Conservation (phyloP, 441 rosid genomes). For the Bruguiera hainesii region DNA sequence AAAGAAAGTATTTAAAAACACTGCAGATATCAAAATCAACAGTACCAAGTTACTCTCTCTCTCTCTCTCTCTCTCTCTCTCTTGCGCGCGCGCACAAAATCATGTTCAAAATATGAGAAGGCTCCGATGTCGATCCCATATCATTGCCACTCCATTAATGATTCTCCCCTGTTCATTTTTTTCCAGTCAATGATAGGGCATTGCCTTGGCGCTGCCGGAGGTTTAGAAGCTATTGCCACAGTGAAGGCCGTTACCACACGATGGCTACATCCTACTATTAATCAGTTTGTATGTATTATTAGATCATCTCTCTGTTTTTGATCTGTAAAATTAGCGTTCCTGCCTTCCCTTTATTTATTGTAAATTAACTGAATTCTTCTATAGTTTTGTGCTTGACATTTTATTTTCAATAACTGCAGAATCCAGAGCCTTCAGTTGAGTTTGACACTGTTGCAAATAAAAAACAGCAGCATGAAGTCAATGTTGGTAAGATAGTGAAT, state of each 20-base stretch:
- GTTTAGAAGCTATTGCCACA: constrained; percentile 88
- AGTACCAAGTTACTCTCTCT: constrained; percentile 71
- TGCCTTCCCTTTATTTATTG: not conserved
- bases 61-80: not conserved
- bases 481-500: constrained; percentile 65
- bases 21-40: constrained; percentile 82
- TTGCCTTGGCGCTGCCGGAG: constrained; percentile 98
- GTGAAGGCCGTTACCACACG: constrained; percentile 89
- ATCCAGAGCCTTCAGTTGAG: constrained; percentile 83
- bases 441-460: constrained; percentile 82
- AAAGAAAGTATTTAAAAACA: constrained; percentile 82
- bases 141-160: constrained; percentile 12
- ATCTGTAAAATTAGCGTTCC: not conserved
- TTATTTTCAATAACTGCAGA: constrained; percentile 40
- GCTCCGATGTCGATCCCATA: not conserved
- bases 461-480: constrained; percentile 86
- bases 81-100: not conserved
- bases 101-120: constrained; percentile 10
- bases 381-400: not conserved
- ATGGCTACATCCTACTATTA: constrained; percentile 90
- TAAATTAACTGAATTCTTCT: not conserved
- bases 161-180: constrained; percentile 9
- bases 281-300: constrained; percentile 71
- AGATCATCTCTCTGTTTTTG: constrained; percentile 1
- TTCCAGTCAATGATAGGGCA: constrained; percentile 97